These are phyloP conservation scores for Colletotrichum chlorophyti DNA, from an alignment of 2,329 filamentous ascomycete species.

Conservation along the genomic window DNA sequence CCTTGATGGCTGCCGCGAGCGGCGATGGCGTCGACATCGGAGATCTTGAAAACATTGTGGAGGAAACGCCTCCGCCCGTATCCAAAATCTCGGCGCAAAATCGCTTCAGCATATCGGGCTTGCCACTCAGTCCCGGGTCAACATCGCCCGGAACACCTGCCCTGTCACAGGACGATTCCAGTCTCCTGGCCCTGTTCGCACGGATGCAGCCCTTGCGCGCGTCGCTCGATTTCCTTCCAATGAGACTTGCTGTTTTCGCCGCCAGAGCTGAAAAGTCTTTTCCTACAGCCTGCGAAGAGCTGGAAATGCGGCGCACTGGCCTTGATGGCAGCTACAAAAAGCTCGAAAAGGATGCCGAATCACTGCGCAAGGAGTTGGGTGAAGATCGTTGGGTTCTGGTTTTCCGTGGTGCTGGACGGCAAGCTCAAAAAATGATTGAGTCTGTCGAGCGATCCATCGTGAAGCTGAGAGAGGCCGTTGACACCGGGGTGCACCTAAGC, in stretches of 20 bases:
- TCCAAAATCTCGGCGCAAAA: constrained; percentile 62
- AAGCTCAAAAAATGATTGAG: constrained; percentile 96
- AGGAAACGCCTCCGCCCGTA: constrained; percentile 73
- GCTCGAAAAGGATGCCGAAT: constrained; percentile 89
- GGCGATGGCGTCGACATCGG: constrained; percentile 79
- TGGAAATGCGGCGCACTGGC: constrained; percentile 75
- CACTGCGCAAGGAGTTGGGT: constrained; percentile 85
- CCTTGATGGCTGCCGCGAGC: constrained; percentile 66
- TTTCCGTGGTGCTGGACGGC: constrained; percentile 88
- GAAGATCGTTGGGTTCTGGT: constrained; percentile 97
- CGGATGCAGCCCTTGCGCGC: constrained; percentile 93
- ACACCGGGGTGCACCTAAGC: constrained; percentile 75
- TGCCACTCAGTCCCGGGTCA: constrained; percentile 64
- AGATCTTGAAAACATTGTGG: constrained; percentile 91
- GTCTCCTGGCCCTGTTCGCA: constrained; percentile 87
- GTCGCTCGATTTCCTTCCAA: constrained; percentile 93
- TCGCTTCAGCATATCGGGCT: constrained; percentile 72
- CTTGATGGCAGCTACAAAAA: constrained; percentile 89
- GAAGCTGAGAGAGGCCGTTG: constrained; percentile 82
- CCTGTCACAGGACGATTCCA: constrained; percentile 81
- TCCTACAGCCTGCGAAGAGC: constrained; percentile 88
- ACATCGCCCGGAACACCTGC: constrained; percentile 64
- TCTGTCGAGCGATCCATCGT: constrained; percentile 87
- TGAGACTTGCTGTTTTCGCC: constrained; percentile 89
- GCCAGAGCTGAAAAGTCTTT: constrained; percentile 79